Percentiles rank a stretch among this genome's conserved stretches.
These are phyloP conservation scores for Colletotrichum brevisporum DNA, from an alignment of 2,329 filamentous ascomycete species.

Conservation along the genomic window DNA sequence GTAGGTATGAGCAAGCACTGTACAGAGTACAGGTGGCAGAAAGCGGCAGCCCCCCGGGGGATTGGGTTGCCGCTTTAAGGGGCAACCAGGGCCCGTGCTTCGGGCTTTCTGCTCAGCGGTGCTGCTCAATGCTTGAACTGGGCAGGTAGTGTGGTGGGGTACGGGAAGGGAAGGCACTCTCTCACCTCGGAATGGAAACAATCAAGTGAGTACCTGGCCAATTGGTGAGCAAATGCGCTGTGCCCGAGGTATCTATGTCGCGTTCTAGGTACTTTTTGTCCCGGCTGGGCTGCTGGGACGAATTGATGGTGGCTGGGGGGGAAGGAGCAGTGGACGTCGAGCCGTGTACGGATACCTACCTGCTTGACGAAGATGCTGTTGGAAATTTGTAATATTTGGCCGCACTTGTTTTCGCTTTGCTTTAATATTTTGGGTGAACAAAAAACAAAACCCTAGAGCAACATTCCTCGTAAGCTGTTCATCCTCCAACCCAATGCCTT, in stretches of 20 bases:
- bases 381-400: no score
- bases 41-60: slow-evolving; percentile 30
- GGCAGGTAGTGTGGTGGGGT: slow-evolving; percentile 41
- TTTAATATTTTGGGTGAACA: no score
- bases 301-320: slow-evolving; percentile 17
- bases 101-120: slow-evolving; percentile 12
- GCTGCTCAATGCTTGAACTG: slow-evolving; percentile 28
- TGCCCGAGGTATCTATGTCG: neutral
- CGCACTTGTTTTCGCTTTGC: no score
- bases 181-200: slow-evolving; percentile 17
- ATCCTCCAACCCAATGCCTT: neutral
- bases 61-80: slow-evolving; percentile 38
- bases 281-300: slow-evolving; percentile 20
- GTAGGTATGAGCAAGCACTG: slow-evolving; percentile 28
- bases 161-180: slow-evolving; percentile 31
- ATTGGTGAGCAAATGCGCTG: slow-evolving; percentile 13
- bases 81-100: slow-evolving; percentile 19
- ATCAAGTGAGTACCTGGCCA: slow-evolving; percentile 17
- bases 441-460: no score
- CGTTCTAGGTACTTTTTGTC: slow-evolving; percentile 6
- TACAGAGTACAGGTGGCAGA: slow-evolving; percentile 35
- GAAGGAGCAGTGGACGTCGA: neutral
- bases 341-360: neutral
- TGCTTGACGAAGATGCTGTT: neutral
- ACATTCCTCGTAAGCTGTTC: neutral